Base-by-base conservation (phyloP, 495 filamentous ascomycete genomes). In the Chaetomium tenue region DNA sequence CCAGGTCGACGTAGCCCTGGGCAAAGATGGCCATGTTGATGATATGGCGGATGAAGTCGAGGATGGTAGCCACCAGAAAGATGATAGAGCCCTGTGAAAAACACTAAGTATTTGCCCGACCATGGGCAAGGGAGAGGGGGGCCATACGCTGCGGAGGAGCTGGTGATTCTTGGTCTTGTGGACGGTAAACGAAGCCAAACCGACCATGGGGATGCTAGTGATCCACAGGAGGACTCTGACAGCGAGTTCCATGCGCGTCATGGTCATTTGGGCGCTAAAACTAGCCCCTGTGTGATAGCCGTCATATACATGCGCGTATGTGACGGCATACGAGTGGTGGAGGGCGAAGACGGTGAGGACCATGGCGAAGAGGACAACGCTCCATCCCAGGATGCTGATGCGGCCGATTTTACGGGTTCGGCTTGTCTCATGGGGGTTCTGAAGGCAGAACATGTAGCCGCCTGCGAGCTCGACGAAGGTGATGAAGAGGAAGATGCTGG, bases 381-480 rank as follows among this genome's bases (percentile, higher is more conserved):
- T 44, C 51, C 22, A 63, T 16, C 0, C 60, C 22, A 60, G 18
- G 5, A 60, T 51, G n/a, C 54, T 40, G 44, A 58, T 60, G 52
- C 67, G 65, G 8, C 58, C 2, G 7, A 25, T 2, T 53, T 58
- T 68, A 3, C 60, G 66, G 0, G 6, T 6, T 0, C 52, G 8
- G 2, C 26, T 20, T 26, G 63, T 26, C 6, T 48, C 26, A 23
- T 18, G 60, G 44, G 47, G 50, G 54, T 15, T 16, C 1, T 57
- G 48, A 13, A 61, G 28, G 57, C 66, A 68, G 63, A 63, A 53
- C 15, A 67, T 0, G 56, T 73, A 71, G 13, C 72, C 68, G 20
- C 47, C 58, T 13, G 60, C 61, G 0, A 75, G 59, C 47, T 71
- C 71, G 57, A 68, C 60, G 11, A 70, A 52, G 39, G 66, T 60